Conservation (phyloP, 2,329 filamentous ascomycete species). For the Clonostachys rhizophaga region DNA sequence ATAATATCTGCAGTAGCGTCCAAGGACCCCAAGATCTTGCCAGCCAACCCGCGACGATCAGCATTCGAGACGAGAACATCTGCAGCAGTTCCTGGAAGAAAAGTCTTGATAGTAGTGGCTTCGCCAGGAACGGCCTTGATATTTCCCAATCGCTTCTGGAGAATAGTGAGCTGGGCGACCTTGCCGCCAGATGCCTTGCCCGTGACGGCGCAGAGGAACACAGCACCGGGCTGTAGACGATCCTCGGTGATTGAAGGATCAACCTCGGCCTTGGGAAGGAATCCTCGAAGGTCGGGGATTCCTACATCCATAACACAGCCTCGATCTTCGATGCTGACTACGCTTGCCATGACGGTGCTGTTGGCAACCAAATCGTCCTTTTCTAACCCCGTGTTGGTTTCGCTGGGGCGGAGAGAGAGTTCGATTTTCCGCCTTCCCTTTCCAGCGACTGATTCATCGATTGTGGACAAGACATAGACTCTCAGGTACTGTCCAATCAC, state of each 20-base stretch:
- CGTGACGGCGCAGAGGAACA: constrained; percentile 78
- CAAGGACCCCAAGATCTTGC: constrained; percentile 88
- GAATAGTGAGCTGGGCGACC: constrained; percentile 79
- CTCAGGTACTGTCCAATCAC: constrained; percentile 82
- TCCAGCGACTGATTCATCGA: constrained; percentile 54
- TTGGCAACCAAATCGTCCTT: constrained; percentile 71
- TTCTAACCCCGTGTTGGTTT: constrained; percentile 72
- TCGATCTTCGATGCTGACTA: constrained; percentile 92
- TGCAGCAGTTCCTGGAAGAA: constrained; percentile 86
- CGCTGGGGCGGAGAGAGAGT: constrained; percentile 74
- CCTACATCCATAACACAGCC: constrained; percentile 92
- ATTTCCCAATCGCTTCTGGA: constrained; percentile 65
- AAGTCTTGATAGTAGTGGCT: constrained; percentile 83
- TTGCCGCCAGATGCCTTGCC: constrained; percentile 73
- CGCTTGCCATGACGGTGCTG: constrained; percentile 78
- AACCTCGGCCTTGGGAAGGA: constrained; percentile 80
- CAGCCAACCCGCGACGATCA: constrained; percentile 68
- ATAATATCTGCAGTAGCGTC: constrained; percentile 88
- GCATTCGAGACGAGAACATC: constrained; percentile 80
- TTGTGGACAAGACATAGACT: constrained; percentile 75
- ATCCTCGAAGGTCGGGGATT: constrained; percentile 69
- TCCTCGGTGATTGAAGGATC: constrained; percentile 58
- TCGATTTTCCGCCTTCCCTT: constrained; percentile 80
- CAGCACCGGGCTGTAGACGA: constrained; percentile 74
- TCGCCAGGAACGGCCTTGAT: constrained; percentile 61